Evolutionary conservation across 2,329 filamentous ascomycete genomes (phyloP).

Genomic region (Exophiala bonariae): DNA sequence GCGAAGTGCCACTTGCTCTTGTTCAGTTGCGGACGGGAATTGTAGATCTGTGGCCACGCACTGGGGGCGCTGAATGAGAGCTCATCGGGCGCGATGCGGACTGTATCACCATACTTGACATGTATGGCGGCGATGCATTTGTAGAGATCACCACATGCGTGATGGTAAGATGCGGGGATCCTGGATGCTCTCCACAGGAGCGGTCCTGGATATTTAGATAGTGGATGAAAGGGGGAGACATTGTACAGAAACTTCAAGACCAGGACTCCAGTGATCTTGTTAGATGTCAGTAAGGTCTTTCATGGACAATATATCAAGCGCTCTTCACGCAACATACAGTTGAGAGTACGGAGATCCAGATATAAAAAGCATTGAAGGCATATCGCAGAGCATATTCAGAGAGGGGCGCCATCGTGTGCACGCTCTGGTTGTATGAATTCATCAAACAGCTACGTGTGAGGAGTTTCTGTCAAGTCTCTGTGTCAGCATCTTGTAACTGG

Average conservation of each 20-base stretch:
- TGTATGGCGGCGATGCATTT: constrained; percentile 26
- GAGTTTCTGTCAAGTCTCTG: too few relatives aligned
- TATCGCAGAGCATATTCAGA: too few relatives aligned
- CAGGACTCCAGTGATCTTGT: not conserved
- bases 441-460: too few relatives aligned
- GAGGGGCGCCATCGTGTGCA: too few relatives aligned
- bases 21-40: constrained; percentile 24
- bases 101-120: constrained; percentile 30
- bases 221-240: constrained; percentile 14
- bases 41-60: constrained; percentile 35
- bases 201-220: constrained; percentile 1
- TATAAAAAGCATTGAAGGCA: too few relatives aligned
- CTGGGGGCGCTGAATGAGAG: constrained; percentile 30
- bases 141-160: constrained; percentile 16
- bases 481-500: too few relatives aligned
- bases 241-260: constrained; percentile 11
- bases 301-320: too few relatives aligned
- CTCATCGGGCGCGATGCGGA: constrained; percentile 35
- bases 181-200: constrained; percentile 16
- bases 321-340: too few relatives aligned
- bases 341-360: too few relatives aligned
- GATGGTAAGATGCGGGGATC: constrained; percentile 14
- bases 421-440: too few relatives aligned
- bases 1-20: constrained; percentile 14
- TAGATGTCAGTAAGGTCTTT: not conserved